These are phyloP conservation scores for Aspergillus sp. DNA, from an alignment of 2,329 filamentous ascomycete genomes.

Conservation along the genomic window DNA sequence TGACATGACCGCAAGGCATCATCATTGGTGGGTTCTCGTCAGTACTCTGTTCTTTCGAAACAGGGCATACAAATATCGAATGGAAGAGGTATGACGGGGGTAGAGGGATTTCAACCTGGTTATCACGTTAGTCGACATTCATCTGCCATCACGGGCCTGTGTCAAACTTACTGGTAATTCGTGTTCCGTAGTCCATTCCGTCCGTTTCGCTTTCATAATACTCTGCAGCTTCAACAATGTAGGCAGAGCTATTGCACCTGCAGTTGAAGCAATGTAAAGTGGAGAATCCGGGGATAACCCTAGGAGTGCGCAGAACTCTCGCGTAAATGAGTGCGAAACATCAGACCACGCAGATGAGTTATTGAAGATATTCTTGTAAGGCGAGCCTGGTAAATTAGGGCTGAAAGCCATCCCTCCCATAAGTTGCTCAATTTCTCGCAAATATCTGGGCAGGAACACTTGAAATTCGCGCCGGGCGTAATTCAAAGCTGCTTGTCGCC, in stretches of 20 bases:
- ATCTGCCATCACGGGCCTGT: slow-evolving; percentile 22
- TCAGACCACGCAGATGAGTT: slow-evolving; percentile 76
- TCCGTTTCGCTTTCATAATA: slow-evolving; percentile 84
- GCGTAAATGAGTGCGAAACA: slow-evolving; percentile 81
- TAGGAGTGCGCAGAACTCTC: slow-evolving; percentile 90
- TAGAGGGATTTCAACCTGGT: slow-evolving; percentile 63
- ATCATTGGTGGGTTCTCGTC: slow-evolving; percentile 95
- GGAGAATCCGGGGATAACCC: slow-evolving; percentile 89
- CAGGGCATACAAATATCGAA: slow-evolving; percentile 95
- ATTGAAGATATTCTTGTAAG: slow-evolving; percentile 77
- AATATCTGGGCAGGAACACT: slow-evolving; percentile 72
- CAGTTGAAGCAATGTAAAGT: slow-evolving; percentile 87
- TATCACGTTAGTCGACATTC: slow-evolving; percentile 6
- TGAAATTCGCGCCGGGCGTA: slow-evolving; percentile 77
- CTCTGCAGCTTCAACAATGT: slow-evolving; percentile 83
- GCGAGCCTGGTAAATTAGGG: slow-evolving; percentile 71
- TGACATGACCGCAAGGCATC: slow-evolving; percentile 91
- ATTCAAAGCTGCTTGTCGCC: slow-evolving; percentile 58
- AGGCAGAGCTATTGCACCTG: slow-evolving; percentile 87
- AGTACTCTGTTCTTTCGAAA: slow-evolving; percentile 94
- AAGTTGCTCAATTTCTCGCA: slow-evolving; percentile 77
- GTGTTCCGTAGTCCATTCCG: slow-evolving; percentile 90
- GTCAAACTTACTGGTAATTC: slow-evolving; percentile 75
- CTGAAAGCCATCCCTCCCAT: slow-evolving; percentile 77
- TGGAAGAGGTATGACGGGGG: slow-evolving; percentile 74